Evolutionary conservation across 2,329 filamentous ascomycete species (phyloP).

Genomic region (Huntiella bhutanensis): DNA sequence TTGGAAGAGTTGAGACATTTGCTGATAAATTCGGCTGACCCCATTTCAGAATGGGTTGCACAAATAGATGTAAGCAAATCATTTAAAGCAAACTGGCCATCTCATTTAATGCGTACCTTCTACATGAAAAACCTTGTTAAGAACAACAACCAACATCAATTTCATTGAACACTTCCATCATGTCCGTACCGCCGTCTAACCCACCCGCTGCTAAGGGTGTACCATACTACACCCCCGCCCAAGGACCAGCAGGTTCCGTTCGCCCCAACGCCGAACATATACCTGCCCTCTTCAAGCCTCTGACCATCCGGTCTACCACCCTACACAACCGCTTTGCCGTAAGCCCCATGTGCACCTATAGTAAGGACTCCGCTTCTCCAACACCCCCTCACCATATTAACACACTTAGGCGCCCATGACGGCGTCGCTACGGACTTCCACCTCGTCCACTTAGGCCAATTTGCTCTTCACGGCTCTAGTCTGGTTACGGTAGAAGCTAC

Average conservation of each 20-base stretch:
- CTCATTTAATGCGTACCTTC: neutral
- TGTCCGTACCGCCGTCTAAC: neutral
- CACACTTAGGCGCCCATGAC: conserved; percentile 27
- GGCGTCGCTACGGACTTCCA: conserved; percentile 68
- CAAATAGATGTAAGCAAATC: neutral
- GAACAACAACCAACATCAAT: neutral
- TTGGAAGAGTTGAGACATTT: too few species aligned
- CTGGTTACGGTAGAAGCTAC: conserved; percentile 65
- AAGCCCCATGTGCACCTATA: conserved; percentile 36
- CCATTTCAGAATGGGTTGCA: too few species aligned
- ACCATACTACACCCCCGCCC: conserved; percentile 35
- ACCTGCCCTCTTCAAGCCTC: conserved; percentile 37
- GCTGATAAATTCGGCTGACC: too few species aligned
- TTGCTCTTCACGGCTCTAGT: conserved; percentile 55
- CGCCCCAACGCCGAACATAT: conserved; percentile 18
- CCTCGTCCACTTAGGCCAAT: conserved; percentile 63
- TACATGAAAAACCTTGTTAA: neutral
- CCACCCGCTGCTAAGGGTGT: conserved; percentile 17
- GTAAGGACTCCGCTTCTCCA: conserved; percentile 1
- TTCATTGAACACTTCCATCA: neutral
- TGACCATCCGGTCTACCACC: conserved; percentile 32
- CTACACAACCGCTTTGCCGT: conserved; percentile 39
- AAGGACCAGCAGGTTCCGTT: conserved; percentile 30
- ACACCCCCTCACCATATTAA: neutral
- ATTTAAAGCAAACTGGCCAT: neutral